These are phyloP conservation scores for Debaryomyces sp. DNA, from an alignment of 1,139 yeast species.

Conservation along the genomic window DNA sequence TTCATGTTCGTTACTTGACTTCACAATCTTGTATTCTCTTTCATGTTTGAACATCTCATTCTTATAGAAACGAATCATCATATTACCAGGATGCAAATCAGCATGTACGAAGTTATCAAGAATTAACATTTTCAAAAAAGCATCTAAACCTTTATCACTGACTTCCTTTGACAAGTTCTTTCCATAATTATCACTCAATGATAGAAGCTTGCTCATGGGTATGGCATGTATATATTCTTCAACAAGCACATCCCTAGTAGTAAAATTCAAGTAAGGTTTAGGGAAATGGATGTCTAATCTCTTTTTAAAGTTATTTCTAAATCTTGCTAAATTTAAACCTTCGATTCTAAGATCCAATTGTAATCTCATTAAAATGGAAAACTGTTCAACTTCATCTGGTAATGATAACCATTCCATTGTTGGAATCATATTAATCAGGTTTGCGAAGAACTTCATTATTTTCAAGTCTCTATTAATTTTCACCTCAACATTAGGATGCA, in stretches of 20 bases:
- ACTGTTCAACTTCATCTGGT: slow-evolving; percentile 93
- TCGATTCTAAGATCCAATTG: slow-evolving; percentile 92
- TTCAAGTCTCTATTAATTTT: slow-evolving; percentile 78
- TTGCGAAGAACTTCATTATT: slow-evolving; percentile 83
- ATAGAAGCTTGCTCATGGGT: slow-evolving; percentile 71
- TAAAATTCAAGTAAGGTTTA: slow-evolving; percentile 64
- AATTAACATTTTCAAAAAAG: slow-evolving; percentile 89
- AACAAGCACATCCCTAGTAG: slow-evolving; percentile 75
- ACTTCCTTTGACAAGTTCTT: slow-evolving; percentile 68
- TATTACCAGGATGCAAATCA: slow-evolving; percentile 95
- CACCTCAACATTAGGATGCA: slow-evolving; percentile 82
- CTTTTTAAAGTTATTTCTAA: slow-evolving; percentile 61
- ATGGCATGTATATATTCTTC: slow-evolving; percentile 86
- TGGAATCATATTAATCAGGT: slow-evolving; percentile 67
- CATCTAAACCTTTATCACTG: slow-evolving; percentile 86
- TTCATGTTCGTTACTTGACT: slow-evolving; percentile 48
- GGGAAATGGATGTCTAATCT: slow-evolving; percentile 79
- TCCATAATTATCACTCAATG: slow-evolving; percentile 45
- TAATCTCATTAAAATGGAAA: slow-evolving; percentile 79
- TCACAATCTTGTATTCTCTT: slow-evolving; percentile 50
- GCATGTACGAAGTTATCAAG: slow-evolving; percentile 94
- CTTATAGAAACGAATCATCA: slow-evolving; percentile 75
- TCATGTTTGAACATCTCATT: slow-evolving; percentile 48
- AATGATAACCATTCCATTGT: slow-evolving; percentile 97
- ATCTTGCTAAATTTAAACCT: slow-evolving; percentile 74